Conservation (phyloP, 257 asterid species). For the Capsicum pubescens region DNA sequence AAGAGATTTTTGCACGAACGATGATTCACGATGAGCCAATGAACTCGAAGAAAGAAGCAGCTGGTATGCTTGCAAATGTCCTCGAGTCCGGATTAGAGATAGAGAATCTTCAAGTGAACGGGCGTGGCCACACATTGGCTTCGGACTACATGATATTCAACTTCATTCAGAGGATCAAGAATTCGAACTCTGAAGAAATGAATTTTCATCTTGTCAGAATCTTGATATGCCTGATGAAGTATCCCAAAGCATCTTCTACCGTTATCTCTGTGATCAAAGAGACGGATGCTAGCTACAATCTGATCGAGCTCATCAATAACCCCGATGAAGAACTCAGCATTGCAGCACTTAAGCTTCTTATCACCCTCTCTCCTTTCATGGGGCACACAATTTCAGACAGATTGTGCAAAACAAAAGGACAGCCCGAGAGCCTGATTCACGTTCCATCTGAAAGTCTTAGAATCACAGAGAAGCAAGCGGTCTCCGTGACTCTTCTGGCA, state of each 20-base stretch:
- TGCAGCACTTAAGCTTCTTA: slow-evolving; percentile 61
- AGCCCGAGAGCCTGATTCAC: slow-evolving; percentile 63
- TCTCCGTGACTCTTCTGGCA: slow-evolving; percentile 69
- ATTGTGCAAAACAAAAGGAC: slow-evolving; percentile 72
- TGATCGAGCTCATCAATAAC: slow-evolving; percentile 68
- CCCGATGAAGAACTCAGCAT: slow-evolving; percentile 66
- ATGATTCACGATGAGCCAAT: slow-evolving; percentile 49
- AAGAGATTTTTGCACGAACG: slow-evolving; percentile 64
- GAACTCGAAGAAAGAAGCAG: slow-evolving; percentile 62
- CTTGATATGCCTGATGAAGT: slow-evolving; percentile 62
- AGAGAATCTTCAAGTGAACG: slow-evolving; percentile 53
- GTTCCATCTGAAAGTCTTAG: slow-evolving; percentile 47
- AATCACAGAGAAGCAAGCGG: slow-evolving; percentile 67
- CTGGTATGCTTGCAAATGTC: slow-evolving; percentile 69
- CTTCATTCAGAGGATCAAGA: slow-evolving; percentile 54
- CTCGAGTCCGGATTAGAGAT: slow-evolving; percentile 67
- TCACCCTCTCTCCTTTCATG: slow-evolving; percentile 59
- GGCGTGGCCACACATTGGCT: slow-evolving; percentile 64
- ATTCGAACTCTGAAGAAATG: slow-evolving; percentile 60
- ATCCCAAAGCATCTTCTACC: slow-evolving; percentile 52
- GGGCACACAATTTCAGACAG: slow-evolving; percentile 78
- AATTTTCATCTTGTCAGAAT: slow-evolving; percentile 65
- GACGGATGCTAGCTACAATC: slow-evolving; percentile 65
- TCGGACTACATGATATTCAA: slow-evolving; percentile 73
- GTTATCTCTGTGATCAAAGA: slow-evolving; percentile 73